Conservation (phyloP, 2,329 filamentous ascomycete species). For the Coniochaeta prunicola region DNA sequence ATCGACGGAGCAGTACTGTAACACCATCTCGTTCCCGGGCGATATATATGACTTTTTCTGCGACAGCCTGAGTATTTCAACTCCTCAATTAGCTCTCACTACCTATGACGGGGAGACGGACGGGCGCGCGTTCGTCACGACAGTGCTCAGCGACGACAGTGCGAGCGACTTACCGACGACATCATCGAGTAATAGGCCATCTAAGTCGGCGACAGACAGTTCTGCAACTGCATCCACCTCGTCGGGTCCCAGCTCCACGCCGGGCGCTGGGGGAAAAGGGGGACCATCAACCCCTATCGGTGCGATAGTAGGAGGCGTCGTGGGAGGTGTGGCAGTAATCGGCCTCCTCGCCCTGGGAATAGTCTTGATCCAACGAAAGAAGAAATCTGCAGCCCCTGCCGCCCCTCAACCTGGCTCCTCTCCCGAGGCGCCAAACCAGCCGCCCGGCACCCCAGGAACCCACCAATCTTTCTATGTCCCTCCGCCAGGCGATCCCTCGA, state of each 20-base stretch:
- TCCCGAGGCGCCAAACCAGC: background rate
- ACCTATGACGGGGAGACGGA: constrained; percentile 31
- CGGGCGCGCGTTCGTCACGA: constrained; percentile 20
- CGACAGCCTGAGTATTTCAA: constrained; percentile 23
- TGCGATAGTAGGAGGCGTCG: constrained; percentile 29
- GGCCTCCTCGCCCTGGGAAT: constrained; percentile 20
- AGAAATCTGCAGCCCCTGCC: background rate
- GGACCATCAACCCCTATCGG: constrained; percentile 19
- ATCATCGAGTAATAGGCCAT: constrained; percentile 1
- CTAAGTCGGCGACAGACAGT: constrained; percentile 1
- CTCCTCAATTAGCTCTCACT: constrained; percentile 28
- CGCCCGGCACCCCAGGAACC: background rate
- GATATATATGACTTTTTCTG: constrained; percentile 39
- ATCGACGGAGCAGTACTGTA: constrained; percentile 30
- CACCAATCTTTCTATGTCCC: background rate
- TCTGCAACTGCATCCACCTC: constrained; percentile 13
- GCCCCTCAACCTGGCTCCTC: background rate
- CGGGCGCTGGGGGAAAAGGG: constrained; percentile 4
- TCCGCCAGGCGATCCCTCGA: background rate
- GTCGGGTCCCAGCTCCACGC: background rate
- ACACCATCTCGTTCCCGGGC: constrained; percentile 33
- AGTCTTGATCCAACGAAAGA: constrained; percentile 22
- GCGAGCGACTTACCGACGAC: background rate
- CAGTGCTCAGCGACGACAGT: constrained; percentile 4
- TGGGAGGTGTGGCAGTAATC: constrained; percentile 27